These are phyloP conservation scores for Boletales sp. DNA, from an alignment of 768 basidiomycete species.

Conservation along the genomic window DNA sequence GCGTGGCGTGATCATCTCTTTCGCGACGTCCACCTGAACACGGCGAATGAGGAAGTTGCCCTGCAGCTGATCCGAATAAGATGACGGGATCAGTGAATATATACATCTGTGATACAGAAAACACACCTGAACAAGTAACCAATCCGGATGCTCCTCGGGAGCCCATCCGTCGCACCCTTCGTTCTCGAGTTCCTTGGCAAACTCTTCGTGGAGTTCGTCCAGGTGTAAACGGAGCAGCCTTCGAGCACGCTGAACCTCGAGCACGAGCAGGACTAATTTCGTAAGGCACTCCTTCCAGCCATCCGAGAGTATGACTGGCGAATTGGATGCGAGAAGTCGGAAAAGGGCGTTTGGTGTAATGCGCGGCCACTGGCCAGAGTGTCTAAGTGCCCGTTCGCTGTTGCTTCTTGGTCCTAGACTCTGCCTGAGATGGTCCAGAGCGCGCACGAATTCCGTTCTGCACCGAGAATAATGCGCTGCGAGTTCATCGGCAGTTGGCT, in stretches of 20 bases:
- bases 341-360: constrained; percentile 30
- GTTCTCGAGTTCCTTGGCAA: constrained; percentile 15
- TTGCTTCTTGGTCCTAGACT: constrained; percentile 9
- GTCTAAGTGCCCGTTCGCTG: constrained; percentile 10
- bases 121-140: constrained; percentile 21
- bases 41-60: constrained; percentile 26
- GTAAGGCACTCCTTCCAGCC: constrained; percentile 30
- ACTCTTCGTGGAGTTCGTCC: constrained; percentile 6
- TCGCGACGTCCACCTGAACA: constrained; percentile 26
- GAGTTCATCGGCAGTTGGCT: background rate
- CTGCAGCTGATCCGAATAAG: constrained; percentile 22
- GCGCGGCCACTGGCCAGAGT: constrained; percentile 34
- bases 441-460: background rate
- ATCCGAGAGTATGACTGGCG: constrained; percentile 5
- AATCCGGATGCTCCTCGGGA: constrained; percentile 13
- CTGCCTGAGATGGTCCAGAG: background rate
- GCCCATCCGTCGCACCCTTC: constrained; percentile 18
- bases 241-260: constrained; percentile 35
- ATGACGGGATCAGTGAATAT: background rate
- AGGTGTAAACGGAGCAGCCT: constrained; percentile 26
- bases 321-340: constrained; percentile 22
- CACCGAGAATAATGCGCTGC: background rate
- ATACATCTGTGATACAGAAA: background rate
- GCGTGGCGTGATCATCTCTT: constrained; percentile 30
- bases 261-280: constrained; percentile 23